Base-by-base conservation (phyloP, 2,329 filamentous ascomycete species). In the Cytospora piceicola region DNA sequence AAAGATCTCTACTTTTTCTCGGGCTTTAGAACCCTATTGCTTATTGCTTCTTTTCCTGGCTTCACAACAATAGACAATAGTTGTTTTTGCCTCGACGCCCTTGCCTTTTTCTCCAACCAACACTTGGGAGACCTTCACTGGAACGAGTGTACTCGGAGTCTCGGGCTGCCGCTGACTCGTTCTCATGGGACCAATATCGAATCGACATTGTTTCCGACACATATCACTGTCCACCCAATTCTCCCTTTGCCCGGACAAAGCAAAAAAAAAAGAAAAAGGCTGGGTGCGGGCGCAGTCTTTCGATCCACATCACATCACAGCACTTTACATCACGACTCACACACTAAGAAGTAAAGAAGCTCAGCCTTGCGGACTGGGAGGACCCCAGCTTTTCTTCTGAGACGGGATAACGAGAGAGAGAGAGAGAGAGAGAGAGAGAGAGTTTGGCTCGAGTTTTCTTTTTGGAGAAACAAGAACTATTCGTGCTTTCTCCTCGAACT, bases 11-110 rank as follows among this genome's bases (percentile, higher is more conserved):
- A 14, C 34, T 42, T 55, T 51, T 24, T 36, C 2, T 4, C 34
- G 22, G 55, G 53, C 53, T 63, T 63, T 52, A 56, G 3, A 22
- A 24, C 52, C 53, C 53, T 36, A 42, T 53, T 63, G 56, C 60
- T 22, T 36, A 42, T 53, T 63, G 56, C 60, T 22, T 20, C 20
- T 51, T 34, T 52, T 52, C 32, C 15, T 63, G 55, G 39, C 52
- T 57, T 56, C 60, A 57, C 20, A 49, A 49, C 36, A 51, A 7
- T 4, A 32, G 30, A 5, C 9, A 12, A 9, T 34, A 34, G 8
- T 34, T 34, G 7, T 46, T 46, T 46, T n/a, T 1, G 20, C 11
- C 20, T 22, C 20, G 7, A 20, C n/a, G 42, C 42, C 42, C 42
- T n/a, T 46, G 42, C 42, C 20, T 22, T 46, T 22, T 46, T 46